Evolutionary conservation across 2,329 filamentous ascomycete genomes (phyloP), one percentile per base, ranked within the genome.

Genomic region (Fusarium musae): DNA sequence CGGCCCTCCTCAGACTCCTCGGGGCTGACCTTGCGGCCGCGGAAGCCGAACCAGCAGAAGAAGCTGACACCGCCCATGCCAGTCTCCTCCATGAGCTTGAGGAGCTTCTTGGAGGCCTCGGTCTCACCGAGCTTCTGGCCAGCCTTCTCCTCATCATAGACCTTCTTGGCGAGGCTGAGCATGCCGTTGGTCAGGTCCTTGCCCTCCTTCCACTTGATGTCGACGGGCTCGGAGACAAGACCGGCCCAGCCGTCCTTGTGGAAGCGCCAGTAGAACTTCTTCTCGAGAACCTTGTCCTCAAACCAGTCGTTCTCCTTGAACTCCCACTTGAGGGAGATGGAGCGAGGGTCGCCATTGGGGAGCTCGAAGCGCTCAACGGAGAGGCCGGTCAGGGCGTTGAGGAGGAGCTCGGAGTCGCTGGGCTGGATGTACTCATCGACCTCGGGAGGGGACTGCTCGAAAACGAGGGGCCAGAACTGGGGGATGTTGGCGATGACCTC

Each of bases 381-480:
- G 75, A 99, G 78, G 75, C 87, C 87, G 66, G 86, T 88, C 64
- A 98, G 90, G 60, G 88, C 86, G 44, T 89, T 87, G 72, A 92
- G 88, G 66, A 98, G 89, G 70, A 96, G 85, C 13, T 88, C 88
- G 19, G 92, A 91, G 85, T 98, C 96, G 54, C 89, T 88, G 47
- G 94, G 93, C 80, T 94, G 92, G 80, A 98, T 93, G 87, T 92
- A 95, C 83, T 94, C 92, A 84, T 97, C 95, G 77, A 99, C 89
- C 72, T 97, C 94, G 52, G 89, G 87, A 4, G 95, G 95, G 6
- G 93, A 91, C 84, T 95, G 92, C 85, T 97, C 93, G 81, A 98
- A 88, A 64, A 98, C 95, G 66, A 97, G 89, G n/a, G 93, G 88
- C 96, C 96, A 98, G 90, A 98, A 99, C 85, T 93, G 91, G 77